These are phyloP conservation scores for Aspergillus candidus DNA, from an alignment of 2,329 filamentous ascomycete species.

Conservation along the genomic window DNA sequence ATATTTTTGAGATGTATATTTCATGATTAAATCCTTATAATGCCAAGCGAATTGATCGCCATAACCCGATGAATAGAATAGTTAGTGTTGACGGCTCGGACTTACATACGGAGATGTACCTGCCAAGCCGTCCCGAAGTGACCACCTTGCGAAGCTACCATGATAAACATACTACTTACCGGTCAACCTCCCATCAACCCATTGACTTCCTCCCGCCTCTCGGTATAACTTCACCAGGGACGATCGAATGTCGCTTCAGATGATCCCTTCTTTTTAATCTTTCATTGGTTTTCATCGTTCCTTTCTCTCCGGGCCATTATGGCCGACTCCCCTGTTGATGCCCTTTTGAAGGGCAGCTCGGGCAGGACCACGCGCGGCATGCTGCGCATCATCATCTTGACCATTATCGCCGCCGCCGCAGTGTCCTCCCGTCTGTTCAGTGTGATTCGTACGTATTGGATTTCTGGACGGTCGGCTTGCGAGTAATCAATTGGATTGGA, in stretches of 20 bases:
- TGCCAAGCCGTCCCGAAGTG: conserved; percentile 36
- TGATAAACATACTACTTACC: too few species aligned
- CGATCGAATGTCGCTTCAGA: conserved; percentile 5
- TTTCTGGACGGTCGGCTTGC: not conserved
- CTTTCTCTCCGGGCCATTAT: conserved; percentile 36
- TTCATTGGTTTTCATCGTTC: conserved; percentile 27
- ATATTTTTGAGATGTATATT: too few species aligned
- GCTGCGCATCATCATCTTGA: conserved; percentile 82
- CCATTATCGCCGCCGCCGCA: conserved; percentile 83
- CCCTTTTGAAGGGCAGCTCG: conserved; percentile 70
- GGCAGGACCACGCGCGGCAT: conserved; percentile 77
- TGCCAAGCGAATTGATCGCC: too few species aligned
- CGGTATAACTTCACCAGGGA: conserved; percentile 8
- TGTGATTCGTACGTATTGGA: conserved; percentile 73
- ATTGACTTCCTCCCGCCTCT: conserved; percentile 18
- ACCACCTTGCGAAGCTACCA: conserved; percentile 38
- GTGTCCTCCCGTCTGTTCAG: conserved; percentile 94
- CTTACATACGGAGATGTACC: conserved; percentile 6
- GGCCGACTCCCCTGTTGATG: conserved; percentile 44
- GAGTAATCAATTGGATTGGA: conserved; percentile 5
- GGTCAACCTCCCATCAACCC: conserved; percentile 11
- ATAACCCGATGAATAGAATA: too few species aligned
- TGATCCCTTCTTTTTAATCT: conserved; percentile 22
- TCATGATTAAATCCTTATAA: too few species aligned
- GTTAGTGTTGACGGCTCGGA: not conserved